Conservation (phyloP, 208 protist genomes). For the Trypanosoma melophagium region DNA sequence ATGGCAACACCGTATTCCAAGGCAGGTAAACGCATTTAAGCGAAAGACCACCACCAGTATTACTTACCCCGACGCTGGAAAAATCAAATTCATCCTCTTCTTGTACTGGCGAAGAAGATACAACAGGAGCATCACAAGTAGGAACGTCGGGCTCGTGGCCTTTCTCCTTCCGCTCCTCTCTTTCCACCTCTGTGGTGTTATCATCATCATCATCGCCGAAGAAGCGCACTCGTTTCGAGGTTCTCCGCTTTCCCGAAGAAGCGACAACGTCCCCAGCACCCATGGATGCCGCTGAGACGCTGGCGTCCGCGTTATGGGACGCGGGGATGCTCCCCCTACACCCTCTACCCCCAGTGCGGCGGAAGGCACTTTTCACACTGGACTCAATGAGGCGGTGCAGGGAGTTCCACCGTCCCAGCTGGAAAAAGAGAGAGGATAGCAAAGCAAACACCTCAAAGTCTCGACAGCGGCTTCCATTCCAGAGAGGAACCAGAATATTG, state of each 20-base stretch:
- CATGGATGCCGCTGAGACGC: neutral
- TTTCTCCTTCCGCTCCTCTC: neutral
- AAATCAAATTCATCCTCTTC: constrained; percentile 35
- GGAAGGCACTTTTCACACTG: constrained; percentile 79
- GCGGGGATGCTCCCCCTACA: neutral
- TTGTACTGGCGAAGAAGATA: too few relatives aligned
- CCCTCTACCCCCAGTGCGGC: constrained; percentile 1
- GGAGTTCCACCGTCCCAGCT: constrained; percentile 81
- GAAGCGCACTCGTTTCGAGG: constrained; percentile 71
- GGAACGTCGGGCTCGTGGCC: neutral
- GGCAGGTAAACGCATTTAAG: too few relatives aligned
- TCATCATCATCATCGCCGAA: constrained; percentile 40
- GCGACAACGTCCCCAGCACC: constrained; percentile 7
- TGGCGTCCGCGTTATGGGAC: too few relatives aligned
- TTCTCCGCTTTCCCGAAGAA: constrained; percentile 14
- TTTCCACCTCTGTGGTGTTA: neutral
- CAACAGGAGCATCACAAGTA: too few relatives aligned
- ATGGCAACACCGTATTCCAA: too few relatives aligned
- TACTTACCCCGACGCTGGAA: constrained; percentile 3
- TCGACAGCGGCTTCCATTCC: constrained; percentile 70
- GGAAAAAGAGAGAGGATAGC: constrained; percentile 86
- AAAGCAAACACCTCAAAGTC: constrained; percentile 90
- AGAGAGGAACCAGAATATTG: constrained; percentile 69
- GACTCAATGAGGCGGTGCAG: constrained; percentile 78
- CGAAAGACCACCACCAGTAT: neutral